These are phyloP conservation scores for Colletotrichum sp. DNA, from an alignment of 2,329 filamentous ascomycete genomes.

Conservation along the genomic window DNA sequence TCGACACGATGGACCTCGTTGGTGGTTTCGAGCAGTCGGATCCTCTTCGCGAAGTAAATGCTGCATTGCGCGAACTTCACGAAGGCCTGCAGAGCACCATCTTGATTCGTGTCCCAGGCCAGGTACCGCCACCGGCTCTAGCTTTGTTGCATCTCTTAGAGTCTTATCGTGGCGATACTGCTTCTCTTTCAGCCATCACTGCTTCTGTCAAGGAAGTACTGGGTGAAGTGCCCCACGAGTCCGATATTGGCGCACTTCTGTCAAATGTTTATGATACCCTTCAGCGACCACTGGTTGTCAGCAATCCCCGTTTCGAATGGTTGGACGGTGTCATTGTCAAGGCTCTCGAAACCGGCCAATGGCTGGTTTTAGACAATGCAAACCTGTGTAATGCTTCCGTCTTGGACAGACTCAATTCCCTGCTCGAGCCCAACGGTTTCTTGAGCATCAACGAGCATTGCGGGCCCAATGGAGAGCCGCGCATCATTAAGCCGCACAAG, in stretches of 20 bases:
- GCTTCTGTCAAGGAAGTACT: slow-evolving; percentile 44
- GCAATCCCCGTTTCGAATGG: slow-evolving; percentile 91
- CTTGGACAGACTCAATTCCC: slow-evolving; percentile 89
- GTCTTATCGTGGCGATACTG: slow-evolving; percentile 40
- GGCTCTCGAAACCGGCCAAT: slow-evolving; percentile 83
- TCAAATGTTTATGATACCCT: slow-evolving; percentile 55
- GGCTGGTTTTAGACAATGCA: slow-evolving; percentile 95
- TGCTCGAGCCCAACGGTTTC: slow-evolving; percentile 88
- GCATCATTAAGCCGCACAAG: slow-evolving; percentile 80
- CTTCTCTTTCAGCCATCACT: slow-evolving; percentile 42
- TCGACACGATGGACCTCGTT: slow-evolving; percentile 96
- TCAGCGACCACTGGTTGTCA: slow-evolving; percentile 59
- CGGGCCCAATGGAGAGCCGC: slow-evolving; percentile 78
- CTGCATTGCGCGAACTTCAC: slow-evolving; percentile 53
- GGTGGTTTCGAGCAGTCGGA: slow-evolving; percentile 97
- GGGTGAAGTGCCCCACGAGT: slow-evolving; percentile 44
- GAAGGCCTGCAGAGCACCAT: slow-evolving; percentile 57
- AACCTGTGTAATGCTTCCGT: slow-evolving; percentile 97
- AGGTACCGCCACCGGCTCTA: slow-evolving; percentile 52
- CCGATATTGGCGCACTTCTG: slow-evolving; percentile 52
- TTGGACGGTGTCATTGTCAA: slow-evolving; percentile 91
- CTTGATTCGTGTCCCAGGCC: slow-evolving; percentile 51
- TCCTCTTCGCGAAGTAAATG: slow-evolving; percentile 73
- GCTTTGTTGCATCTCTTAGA: slow-evolving; percentile 57
- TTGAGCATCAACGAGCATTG: slow-evolving; percentile 95